Base-by-base conservation (phyloP, 2,329 filamentous ascomycete species). In the Diplodia corticola region DNA sequence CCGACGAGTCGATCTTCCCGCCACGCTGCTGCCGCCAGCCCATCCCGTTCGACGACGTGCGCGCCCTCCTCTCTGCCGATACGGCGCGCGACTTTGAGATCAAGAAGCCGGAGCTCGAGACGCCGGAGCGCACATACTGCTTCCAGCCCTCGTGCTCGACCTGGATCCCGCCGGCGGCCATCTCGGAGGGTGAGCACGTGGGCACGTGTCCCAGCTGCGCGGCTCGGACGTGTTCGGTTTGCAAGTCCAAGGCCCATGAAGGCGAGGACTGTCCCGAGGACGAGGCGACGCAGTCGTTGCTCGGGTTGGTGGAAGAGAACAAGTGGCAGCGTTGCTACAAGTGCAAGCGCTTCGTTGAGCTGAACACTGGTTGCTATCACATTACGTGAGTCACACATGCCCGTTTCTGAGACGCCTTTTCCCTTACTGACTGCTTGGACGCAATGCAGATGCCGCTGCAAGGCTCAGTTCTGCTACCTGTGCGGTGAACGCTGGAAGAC, bases 31-130 rank as follows among this genome's bases (percentile, higher is more conserved):
- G 40, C 7, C 1, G 40, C 17, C 17, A 44, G n/a, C n/a, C 2
- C 6, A 44, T 44, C 6, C 7, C 40, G 3, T 44, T 44, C 40
- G 40, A 4, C 0, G 17, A 20, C n/a, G 40, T 44, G 6, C 40
- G 40, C 40, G n/a, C 1, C 1, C 3, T 10, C 7, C n/a, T 44
- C 4, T 4, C 17, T 1, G 40, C 1, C 0, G n/a, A 20, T 2
- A 44, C 40, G 1, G 40, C 17, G 17, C n/a, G 40, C 40, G 40
- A 44, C 40, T 44, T 44, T 4, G 40, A 44, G n/a, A 5, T 17
- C 40, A 10, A 20, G 40, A 6, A 9, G n/a, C 40, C 40, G 0
- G 40, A 44, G n/a, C 7, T 44, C 5, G 40, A 44, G n/a, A 20
- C 40, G 40, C 3, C 7, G 17, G 17, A 10, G 2, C 1, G 7